Evolutionary conservation across 2,329 filamentous ascomycete species (phyloP).

Genomic region (Diaporthe ampelina): DNA sequence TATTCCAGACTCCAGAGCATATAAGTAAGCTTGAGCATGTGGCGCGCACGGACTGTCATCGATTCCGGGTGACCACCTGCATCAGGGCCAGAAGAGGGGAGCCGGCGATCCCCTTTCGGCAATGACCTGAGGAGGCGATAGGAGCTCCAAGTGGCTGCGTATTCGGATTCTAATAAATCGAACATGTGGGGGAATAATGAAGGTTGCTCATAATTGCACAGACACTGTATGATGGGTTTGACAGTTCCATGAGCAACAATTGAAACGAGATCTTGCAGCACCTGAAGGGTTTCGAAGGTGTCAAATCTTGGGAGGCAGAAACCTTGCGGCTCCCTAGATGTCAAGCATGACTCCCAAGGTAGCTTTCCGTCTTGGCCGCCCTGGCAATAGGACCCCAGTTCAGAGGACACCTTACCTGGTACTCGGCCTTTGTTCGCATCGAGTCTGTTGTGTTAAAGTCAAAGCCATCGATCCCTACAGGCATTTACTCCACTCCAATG

Average conservation of each 20-base stretch:
- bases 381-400: not conserved
- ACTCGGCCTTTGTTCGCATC: not conserved
- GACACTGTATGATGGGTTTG: not conserved
- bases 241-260: constrained; percentile 1
- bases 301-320: not conserved
- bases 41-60: not conserved
- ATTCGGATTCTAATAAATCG: not conserved
- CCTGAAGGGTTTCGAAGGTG: not conserved
- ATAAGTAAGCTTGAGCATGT: not conserved
- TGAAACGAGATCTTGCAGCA: not conserved
- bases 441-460: not conserved
- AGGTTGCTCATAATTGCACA: not conserved
- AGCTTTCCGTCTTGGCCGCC: constrained; percentile 1
- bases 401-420: not conserved
- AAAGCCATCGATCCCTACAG: not conserved
- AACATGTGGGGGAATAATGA: not conserved
- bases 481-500: not conserved
- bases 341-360: constrained; percentile 13
- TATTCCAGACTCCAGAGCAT: constrained; percentile 2
- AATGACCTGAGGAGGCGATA: not conserved
- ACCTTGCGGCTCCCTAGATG: constrained; percentile 4
- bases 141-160: not conserved
- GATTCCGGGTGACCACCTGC: not conserved
- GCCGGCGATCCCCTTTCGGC: not conserved
- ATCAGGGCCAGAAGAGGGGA: constrained; percentile 10